Conservation (phyloP, 2,329 filamentous ascomycete species). For the Ascocoryne sarcoides region DNA sequence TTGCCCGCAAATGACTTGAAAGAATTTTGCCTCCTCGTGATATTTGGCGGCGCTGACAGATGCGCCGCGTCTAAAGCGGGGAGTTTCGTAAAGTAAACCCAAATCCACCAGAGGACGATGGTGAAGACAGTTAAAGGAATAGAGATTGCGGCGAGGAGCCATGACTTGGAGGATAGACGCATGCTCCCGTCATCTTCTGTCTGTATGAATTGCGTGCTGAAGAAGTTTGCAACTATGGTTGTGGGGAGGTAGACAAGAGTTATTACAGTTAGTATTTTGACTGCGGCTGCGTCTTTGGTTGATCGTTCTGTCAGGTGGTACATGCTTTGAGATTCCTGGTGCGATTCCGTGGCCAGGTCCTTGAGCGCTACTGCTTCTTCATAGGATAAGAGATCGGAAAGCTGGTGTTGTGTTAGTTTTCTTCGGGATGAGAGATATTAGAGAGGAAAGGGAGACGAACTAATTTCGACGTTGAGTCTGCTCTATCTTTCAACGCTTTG, state of each 20-base stretch:
- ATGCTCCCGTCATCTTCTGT: constrained; percentile 9
- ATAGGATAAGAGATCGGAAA: constrained; percentile 15
- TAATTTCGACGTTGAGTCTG: constrained; percentile 12
- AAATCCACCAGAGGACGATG: constrained; percentile 16
- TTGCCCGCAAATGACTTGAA: not conserved
- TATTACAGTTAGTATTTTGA: constrained; percentile 22
- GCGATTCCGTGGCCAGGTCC: constrained; percentile 9
- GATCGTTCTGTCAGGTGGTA: constrained; percentile 15
- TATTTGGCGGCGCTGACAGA: not conserved
- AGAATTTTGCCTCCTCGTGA: not conserved
- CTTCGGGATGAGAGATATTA: too few relatives aligned
- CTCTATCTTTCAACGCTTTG: constrained; percentile 8
- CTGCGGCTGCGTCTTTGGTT: constrained; percentile 18
- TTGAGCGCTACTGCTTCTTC: constrained; percentile 14
- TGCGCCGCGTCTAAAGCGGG: not conserved
- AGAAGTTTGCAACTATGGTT: constrained; percentile 21
- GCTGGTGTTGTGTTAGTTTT: constrained; percentile 4
- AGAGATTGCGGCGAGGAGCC: constrained; percentile 17
- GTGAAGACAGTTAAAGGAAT: constrained; percentile 17
- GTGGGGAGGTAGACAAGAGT: constrained; percentile 19
- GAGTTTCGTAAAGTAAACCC: constrained; percentile 11
- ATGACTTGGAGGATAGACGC: constrained; percentile 8
- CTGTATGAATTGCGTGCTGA: constrained; percentile 20
- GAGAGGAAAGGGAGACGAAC: constrained; percentile 11
- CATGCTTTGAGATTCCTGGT: constrained; percentile 15